phyloP scores from a whole-genome alignment of 1,284 basidiomycete genomes.

The Papiliotrema fonsecae region DNA sequence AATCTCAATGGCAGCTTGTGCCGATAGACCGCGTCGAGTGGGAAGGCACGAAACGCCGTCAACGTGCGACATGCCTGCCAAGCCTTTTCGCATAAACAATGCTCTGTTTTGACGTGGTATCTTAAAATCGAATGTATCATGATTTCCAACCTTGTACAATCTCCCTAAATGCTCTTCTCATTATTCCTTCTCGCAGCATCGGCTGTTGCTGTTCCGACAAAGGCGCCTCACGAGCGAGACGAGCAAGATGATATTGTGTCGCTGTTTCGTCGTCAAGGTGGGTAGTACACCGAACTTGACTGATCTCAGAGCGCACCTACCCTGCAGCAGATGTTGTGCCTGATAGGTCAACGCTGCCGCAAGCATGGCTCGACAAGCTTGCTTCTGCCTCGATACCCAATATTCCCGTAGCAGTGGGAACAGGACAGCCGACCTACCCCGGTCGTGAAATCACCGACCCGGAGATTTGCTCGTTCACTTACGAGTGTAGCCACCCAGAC shows the following conservation, averaged over 20 bases:
- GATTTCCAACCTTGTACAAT: too few relatives aligned
- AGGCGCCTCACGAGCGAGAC: background rate
- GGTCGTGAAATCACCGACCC: slow-evolving; percentile 19
- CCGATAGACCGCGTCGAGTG: too few relatives aligned
- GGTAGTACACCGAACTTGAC: background rate
- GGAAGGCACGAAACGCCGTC: too few relatives aligned
- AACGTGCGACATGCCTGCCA: too few relatives aligned
- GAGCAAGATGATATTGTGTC: background rate
- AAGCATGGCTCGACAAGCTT: slow-evolving; percentile 40
- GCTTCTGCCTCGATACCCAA: slow-evolving; percentile 23
- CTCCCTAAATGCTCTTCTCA: background rate
- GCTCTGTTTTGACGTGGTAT: too few relatives aligned
- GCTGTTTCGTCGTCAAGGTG: background rate
- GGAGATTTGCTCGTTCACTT: slow-evolving; percentile 44
- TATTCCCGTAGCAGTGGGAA: slow-evolving; percentile 26
- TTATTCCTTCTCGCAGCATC: background rate
- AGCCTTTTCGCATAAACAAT: too few relatives aligned
- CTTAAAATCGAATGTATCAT: too few relatives aligned
- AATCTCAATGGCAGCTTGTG: too few relatives aligned
- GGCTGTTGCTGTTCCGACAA: background rate
- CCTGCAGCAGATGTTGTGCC: background rate
- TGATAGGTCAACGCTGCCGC: slow-evolving; percentile 15
- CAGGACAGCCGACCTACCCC: slow-evolving; percentile 27
- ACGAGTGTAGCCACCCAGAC: slow-evolving; percentile 35
- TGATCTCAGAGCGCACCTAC: background rate